Evolutionary conservation across 805 yeast species (phyloP).

Genomic region (Metschnikowia drakensbergensis): DNA sequence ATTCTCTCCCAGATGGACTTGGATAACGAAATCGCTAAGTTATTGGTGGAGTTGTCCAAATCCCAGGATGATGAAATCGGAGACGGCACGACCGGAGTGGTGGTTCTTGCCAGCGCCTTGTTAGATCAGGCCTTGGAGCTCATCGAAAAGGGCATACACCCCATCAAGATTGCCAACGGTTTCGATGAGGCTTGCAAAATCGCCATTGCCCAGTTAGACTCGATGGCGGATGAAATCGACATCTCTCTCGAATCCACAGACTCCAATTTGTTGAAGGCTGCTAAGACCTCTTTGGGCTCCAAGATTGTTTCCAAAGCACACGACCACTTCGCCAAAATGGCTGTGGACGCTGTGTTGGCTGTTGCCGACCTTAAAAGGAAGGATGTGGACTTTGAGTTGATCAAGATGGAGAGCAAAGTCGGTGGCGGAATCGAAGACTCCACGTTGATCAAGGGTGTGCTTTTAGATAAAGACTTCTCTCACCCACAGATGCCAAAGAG

Average conservation of each 20-base stretch:
- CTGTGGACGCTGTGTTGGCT: conserved; percentile 89
- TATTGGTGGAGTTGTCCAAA: conserved; percentile 86
- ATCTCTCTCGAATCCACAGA: conserved; percentile 45
- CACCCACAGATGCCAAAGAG: conserved; percentile 97
- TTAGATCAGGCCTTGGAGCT: conserved; percentile 92
- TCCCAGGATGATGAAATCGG: conserved; percentile 98
- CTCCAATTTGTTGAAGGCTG: conserved; percentile 78
- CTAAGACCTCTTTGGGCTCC: conserved; percentile 91
- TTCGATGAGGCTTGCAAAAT: conserved; percentile 95
- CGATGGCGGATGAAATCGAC: conserved; percentile 63
- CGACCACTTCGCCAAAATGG: conserved; percentile 92
- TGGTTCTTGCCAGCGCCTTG: conserved; percentile 90
- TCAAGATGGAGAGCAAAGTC: conserved; percentile 90
- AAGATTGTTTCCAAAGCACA: conserved; percentile 93
- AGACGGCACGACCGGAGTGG: conserved; percentile 99
- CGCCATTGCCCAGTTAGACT: conserved; percentile 74
- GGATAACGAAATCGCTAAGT: conserved; percentile 92
- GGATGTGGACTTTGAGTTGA: conserved; percentile 95
- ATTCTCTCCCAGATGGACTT: conserved; percentile 93
- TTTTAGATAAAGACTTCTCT: conserved; percentile 92
- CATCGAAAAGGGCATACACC: conserved; percentile 96
- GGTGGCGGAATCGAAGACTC: conserved; percentile 94
- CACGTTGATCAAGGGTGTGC: conserved; percentile 80
- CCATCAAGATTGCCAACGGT: conserved; percentile 94
- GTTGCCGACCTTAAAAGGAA: conserved; percentile 90